Conservation (phyloP, 179 eudicot genomes). For the Drosera spatulata region DNA sequence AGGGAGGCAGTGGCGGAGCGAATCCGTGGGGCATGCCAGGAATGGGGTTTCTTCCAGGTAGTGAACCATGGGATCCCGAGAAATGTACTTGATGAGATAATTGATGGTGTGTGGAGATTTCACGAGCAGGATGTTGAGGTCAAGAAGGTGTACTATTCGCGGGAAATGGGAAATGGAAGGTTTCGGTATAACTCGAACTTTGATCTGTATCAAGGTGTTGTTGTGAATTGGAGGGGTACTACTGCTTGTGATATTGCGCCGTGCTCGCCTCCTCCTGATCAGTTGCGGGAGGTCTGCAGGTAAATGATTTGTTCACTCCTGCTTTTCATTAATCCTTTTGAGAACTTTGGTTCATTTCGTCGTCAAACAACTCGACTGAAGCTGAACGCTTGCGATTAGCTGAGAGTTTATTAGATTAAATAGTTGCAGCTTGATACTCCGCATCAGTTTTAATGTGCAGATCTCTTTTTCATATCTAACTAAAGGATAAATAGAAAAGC, state of each 20-base stretch:
- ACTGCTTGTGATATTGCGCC: constrained; percentile 16
- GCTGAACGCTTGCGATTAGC: too few species aligned
- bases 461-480: too few species aligned
- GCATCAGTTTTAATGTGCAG: too few species aligned
- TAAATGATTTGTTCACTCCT: neutral
- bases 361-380: too few species aligned
- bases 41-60: constrained; percentile 16
- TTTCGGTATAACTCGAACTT: constrained; percentile 6
- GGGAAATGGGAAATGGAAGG: constrained; percentile 1
- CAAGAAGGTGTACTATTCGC: constrained; percentile 5
- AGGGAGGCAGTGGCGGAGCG: neutral
- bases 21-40: constrained; percentile 3
- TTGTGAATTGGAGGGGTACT: constrained; percentile 22
- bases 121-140: constrained; percentile 9
- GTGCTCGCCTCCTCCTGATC: constrained; percentile 17
- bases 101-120: constrained; percentile 5
- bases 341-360: too few species aligned
- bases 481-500: too few species aligned
- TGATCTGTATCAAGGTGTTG: constrained; percentile 3
- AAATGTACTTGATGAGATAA: constrained; percentile 1
- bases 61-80: constrained; percentile 7
- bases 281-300: constrained; percentile 46
- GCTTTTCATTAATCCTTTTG: neutral
- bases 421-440: too few species aligned
- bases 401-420: too few species aligned